These are phyloP conservation scores for Exophiala calicioides DNA, from an alignment of 2,329 filamentous ascomycete species.

Conservation along the genomic window DNA sequence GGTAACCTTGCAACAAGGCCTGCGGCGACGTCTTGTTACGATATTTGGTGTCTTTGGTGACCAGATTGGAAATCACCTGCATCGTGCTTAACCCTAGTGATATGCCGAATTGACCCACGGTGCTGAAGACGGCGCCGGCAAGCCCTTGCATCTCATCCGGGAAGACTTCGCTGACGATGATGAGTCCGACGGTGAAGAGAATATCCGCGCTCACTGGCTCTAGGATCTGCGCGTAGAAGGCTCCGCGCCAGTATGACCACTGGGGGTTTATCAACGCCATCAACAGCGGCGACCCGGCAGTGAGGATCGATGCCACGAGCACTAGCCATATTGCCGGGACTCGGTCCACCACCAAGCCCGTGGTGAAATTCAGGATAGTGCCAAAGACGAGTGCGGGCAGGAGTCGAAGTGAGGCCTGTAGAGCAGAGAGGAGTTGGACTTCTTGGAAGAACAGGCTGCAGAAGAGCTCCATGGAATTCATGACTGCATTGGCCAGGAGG, in stretches of 20 bases:
- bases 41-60: slow-evolving; percentile 46
- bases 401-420: slow-evolving; percentile 49
- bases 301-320: slow-evolving; percentile 43
- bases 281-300: slow-evolving; percentile 51
- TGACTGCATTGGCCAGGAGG: slow-evolving; percentile 48
- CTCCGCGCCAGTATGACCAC: slow-evolving; percentile 55
- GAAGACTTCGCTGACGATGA: slow-evolving; percentile 56
- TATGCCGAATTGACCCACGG: slow-evolving; percentile 59
- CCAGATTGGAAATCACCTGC: slow-evolving; percentile 54
- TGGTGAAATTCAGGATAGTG: slow-evolving; percentile 45
- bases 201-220: slow-evolving; percentile 32
- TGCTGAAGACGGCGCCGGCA: slow-evolving; percentile 64
- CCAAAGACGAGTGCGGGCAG: slow-evolving; percentile 42
- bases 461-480: slow-evolving; percentile 52
- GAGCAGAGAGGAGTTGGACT: slow-evolving; percentile 47
- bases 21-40: slow-evolving; percentile 33
- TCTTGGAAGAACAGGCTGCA: slow-evolving; percentile 56
- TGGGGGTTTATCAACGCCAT: slow-evolving; percentile 56
- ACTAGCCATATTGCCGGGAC: slow-evolving; percentile 46
- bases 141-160: slow-evolving; percentile 59
- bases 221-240: slow-evolving; percentile 42
- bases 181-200: slow-evolving; percentile 58
- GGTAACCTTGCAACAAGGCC: slow-evolving; percentile 54
- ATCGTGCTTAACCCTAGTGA: slow-evolving; percentile 53
- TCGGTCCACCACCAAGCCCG: slow-evolving; percentile 50